phyloP scores from a whole-genome alignment of 345 rosid species.

The Odontarrhena argentea region DNA sequence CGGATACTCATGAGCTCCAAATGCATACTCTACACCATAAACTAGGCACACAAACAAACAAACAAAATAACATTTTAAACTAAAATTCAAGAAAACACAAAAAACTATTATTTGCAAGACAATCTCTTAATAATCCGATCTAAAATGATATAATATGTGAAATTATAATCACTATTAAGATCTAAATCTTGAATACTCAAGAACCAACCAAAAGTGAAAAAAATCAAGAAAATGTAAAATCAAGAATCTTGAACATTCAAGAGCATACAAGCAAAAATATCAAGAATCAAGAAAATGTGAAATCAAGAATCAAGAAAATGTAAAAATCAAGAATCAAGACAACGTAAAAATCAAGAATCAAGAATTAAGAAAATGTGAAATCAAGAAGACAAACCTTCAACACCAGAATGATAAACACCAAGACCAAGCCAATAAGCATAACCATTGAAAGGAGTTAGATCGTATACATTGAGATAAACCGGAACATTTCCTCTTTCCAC shows the following conservation, averaged over 20 bases:
- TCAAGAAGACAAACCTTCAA: slow-evolving; percentile 68
- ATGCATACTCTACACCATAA: slow-evolving; percentile 93
- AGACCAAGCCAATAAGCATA: slow-evolving; percentile 98
- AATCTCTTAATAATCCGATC: slow-evolving; percentile 16
- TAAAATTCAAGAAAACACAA: not conserved
- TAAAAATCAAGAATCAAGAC: no score
- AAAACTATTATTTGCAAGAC: not conserved
- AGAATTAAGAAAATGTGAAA: not conserved
- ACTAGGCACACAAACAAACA: slow-evolving; percentile 47
- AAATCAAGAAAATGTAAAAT: not conserved
- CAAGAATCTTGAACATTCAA: not conserved
- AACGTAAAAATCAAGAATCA: not conserved
- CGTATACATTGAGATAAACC: slow-evolving; percentile 91
- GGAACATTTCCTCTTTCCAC: slow-evolving; percentile 78
- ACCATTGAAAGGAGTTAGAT: slow-evolving; percentile 92
- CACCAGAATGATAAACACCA: slow-evolving; percentile 97
- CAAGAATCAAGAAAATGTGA: not conserved
- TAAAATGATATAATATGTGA: slow-evolving; percentile 28
- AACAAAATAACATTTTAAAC: not conserved
- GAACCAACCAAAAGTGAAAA: no score
- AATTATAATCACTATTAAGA: slow-evolving; percentile 5
- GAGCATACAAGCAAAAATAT: no score
- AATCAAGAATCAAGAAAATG: not conserved
- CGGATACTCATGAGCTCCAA: slow-evolving; percentile 93
- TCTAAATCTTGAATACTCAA: slow-evolving; percentile 11